phyloP scores from a whole-genome alignment of 768 basidiomycete genomes.

The Suillus bovinus region DNA sequence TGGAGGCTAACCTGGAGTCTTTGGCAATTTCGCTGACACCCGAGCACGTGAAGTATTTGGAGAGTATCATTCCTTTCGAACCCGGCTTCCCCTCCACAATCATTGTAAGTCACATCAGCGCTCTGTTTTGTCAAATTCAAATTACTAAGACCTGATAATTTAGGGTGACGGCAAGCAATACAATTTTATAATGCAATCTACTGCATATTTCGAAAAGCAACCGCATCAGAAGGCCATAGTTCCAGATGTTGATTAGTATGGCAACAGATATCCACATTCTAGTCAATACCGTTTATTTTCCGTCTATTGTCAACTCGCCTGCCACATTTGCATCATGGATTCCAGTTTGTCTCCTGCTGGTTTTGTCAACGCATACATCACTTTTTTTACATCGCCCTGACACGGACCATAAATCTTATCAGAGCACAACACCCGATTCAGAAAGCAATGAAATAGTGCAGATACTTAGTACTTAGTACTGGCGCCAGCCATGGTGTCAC shows the following conservation, averaged over 20 bases:
- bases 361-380: slow-evolving; percentile 91
- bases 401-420: slow-evolving; percentile 1
- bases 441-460: slow-evolving; percentile 6
- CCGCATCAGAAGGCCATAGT: not conserved
- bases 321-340: slow-evolving; percentile 91
- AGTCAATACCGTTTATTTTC: slow-evolving; percentile 85
- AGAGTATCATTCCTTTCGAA: not conserved
- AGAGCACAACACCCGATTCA: slow-evolving; percentile 10
- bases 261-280: slow-evolving; percentile 83
- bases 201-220: not conserved
- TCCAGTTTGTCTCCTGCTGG: slow-evolving; percentile 87
- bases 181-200: not conserved
- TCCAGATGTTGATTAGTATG: not conserved
- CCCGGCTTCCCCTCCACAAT: not conserved
- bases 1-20: not conserved
- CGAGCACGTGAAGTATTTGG: not conserved
- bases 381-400: slow-evolving; percentile 57
- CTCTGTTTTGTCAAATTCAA: not conserved
- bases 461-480: too few relatives aligned
- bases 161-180: not conserved
- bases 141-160: not conserved
- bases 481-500: slow-evolving; percentile 19
- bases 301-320: slow-evolving; percentile 74
- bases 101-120: not conserved
- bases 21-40: not conserved